These are phyloP conservation scores for Podila minutissima DNA, from an alignment of 192 early-diverging fungal species.

Conservation along the genomic window DNA sequence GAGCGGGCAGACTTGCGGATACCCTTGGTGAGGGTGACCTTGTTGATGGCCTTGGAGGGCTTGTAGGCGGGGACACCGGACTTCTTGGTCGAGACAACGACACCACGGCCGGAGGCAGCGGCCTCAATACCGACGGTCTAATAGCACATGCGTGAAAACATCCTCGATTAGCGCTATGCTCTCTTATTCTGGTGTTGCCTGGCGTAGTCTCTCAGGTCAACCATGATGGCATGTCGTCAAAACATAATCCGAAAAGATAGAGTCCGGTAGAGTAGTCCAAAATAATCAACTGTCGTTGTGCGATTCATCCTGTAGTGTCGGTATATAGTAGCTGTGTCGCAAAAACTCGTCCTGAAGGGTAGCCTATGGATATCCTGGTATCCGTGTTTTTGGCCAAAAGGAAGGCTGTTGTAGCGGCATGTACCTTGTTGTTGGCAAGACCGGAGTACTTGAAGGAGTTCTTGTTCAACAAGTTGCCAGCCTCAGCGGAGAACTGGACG, in stretches of 20 bases:
- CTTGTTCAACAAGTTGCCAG: conserved; percentile 79
- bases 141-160: not conserved
- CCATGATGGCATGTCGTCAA: too few species aligned
- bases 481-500: conserved; percentile 75
- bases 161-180: not conserved
- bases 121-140: conserved; percentile 70
- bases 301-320: too few species aligned
- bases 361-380: not conserved
- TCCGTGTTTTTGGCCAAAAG: not conserved
- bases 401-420: not conserved
- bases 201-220: too few species aligned
- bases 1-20: conserved; percentile 70
- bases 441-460: conserved; percentile 88
- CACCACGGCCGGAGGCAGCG: conserved; percentile 68
- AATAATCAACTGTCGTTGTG: too few species aligned
- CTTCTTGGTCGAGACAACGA: conserved; percentile 70
- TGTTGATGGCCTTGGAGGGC: conserved; percentile 61
- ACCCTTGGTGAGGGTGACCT: conserved; percentile 67
- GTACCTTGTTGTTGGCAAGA: conserved; percentile 80
- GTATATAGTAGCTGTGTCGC: too few species aligned
- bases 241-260: too few species aligned
- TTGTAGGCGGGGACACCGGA: conserved; percentile 59
- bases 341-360: too few species aligned
- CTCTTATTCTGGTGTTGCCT: too few species aligned
- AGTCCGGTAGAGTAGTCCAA: too few species aligned